These are phyloP conservation scores for Dianthus caryophyllus DNA, from an alignment of 148 eudicot genomes.

Conservation along the genomic window DNA sequence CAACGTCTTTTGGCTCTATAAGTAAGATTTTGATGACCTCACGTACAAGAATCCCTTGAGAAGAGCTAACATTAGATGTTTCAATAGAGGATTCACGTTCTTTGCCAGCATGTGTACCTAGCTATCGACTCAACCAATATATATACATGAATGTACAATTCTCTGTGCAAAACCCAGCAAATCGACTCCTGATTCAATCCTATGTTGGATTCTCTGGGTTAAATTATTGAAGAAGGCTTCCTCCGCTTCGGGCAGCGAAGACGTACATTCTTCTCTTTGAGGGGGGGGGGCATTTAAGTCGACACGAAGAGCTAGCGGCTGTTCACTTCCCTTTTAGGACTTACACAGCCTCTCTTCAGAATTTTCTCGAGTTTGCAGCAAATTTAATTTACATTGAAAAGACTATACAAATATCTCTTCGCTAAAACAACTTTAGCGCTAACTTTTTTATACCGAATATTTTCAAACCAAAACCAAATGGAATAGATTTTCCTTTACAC, in stretches of 20 bases:
- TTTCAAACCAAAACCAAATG: too few species aligned
- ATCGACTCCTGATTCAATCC: conserved; percentile 69
- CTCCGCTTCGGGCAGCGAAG: conserved; percentile 38
- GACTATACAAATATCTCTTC: too few species aligned
- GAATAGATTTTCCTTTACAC: too few species aligned
- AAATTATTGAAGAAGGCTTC: conserved; percentile 65
- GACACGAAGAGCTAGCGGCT: conserved; percentile 25
- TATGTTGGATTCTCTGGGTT: conserved; percentile 56
- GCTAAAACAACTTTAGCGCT: too few species aligned
- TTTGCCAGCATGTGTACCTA: conserved; percentile 23
- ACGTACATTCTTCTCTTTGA: conserved; percentile 26
- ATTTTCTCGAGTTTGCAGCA: conserved; percentile 25
- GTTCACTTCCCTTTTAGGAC: conserved; percentile 36
- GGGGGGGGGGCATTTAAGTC: conserved; percentile 27
- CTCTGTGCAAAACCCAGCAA: conserved; percentile 65
- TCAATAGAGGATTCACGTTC: conserved; percentile 31
- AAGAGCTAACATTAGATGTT: conserved; percentile 32
- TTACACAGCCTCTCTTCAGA: conserved; percentile 24
- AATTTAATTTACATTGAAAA: conserved; percentile 19
- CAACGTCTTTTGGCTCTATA: conserved; percentile 60
- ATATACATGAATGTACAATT: conserved; percentile 56
- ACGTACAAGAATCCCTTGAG: conserved; percentile 30
- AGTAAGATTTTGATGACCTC: conserved; percentile 50
- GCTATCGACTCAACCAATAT: conserved; percentile 47
- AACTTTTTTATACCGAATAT: too few species aligned